Evolutionary conservation across 179 eudicot species (phyloP).

Genomic region (Vitellaria paradoxa): DNA sequence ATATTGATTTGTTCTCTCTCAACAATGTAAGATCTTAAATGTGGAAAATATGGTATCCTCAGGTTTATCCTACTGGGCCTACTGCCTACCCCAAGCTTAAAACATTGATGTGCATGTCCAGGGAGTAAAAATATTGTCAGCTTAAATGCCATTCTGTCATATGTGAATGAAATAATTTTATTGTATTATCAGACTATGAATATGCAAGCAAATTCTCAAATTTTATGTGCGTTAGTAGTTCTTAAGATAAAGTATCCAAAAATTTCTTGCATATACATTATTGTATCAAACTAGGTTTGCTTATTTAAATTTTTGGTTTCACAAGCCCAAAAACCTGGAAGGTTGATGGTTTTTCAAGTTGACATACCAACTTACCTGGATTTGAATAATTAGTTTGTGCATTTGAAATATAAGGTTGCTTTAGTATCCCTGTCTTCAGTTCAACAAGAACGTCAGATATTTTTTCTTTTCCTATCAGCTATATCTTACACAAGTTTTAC

Average conservation of each 20-base stretch:
- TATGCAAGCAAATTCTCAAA: too few relatives aligned
- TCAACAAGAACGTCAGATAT: background rate
- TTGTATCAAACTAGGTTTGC: background rate
- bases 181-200: background rate
- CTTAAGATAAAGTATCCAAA: background rate
- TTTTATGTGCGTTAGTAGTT: background rate
- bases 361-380: background rate
- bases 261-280: background rate
- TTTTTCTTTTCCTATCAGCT: background rate
- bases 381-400: background rate
- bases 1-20: too few relatives aligned
- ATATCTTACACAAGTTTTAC: conserved; percentile 18
- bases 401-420: background rate
- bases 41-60: background rate
- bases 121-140: background rate
- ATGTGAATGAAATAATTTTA: background rate
- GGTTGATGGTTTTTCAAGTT: background rate
- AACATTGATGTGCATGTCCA: background rate
- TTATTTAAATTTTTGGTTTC: background rate
- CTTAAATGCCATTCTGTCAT: background rate
- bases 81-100: background rate
- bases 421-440: background rate
- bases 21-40: background rate
- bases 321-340: background rate
- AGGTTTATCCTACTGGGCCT: background rate